Percentiles rank a stretch among this genome's conserved stretches.
Conservation (phyloP, 352 stramenopile genomes). For the Elongisporangium senticosum region DNA sequence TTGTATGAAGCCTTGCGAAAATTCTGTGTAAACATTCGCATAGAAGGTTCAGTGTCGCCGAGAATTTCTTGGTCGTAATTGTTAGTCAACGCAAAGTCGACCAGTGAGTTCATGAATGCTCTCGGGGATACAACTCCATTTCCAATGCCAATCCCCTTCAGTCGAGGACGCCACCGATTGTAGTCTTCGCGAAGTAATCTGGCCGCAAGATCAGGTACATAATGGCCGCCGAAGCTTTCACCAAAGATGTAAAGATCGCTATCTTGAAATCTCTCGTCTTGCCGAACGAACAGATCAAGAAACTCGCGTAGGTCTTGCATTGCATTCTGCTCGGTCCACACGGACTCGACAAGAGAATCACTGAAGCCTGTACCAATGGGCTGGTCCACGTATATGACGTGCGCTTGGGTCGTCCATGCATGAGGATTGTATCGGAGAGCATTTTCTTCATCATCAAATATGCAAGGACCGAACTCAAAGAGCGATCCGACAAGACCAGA, state of each 20-base stretch:
- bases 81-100: constrained; percentile 43
- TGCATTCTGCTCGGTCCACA: constrained; percentile 50
- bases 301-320: constrained; percentile 43
- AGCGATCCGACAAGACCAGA: constrained; percentile 91
- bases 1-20: neutral
- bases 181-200: constrained; percentile 49
- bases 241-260: constrained; percentile 92
- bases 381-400: constrained; percentile 97
- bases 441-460: constrained; percentile 58
- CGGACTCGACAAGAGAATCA: constrained; percentile 3
- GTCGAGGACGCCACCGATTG: constrained; percentile 16
- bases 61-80: constrained; percentile 37
- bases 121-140: constrained; percentile 67
- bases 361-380: constrained; percentile 80
- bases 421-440: constrained; percentile 82
- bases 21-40: constrained; percentile 2
- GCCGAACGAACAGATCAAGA: constrained; percentile 46
- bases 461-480: constrained; percentile 96
- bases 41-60: constrained; percentile 6
- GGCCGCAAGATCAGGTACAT: constrained; percentile 87
- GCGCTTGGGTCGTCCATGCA: constrained; percentile 92
- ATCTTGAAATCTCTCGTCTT: constrained; percentile 25
- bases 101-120: constrained; percentile 37
- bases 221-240: constrained; percentile 94
- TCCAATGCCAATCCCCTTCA: constrained; percentile 85